phyloP scores from a whole-genome alignment of 306 rosid species.

The Cucurbita maxima region DNA sequence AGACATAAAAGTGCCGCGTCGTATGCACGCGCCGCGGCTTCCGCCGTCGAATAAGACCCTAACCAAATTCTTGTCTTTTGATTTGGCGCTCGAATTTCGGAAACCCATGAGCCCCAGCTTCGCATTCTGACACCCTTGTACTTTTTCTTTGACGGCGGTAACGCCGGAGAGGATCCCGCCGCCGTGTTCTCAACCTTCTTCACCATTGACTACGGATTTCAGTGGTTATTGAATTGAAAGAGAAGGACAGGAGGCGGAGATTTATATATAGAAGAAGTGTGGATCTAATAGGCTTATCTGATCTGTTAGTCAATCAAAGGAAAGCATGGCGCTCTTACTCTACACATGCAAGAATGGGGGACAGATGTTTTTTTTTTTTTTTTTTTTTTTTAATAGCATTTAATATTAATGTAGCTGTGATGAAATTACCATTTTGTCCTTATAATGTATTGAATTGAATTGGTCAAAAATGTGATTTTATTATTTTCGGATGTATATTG shows the following conservation, averaged over 20 bases:
- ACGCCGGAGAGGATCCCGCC: neutral
- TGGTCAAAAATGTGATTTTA: neutral
- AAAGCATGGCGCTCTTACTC: constrained; percentile 3
- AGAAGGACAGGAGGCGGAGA: neutral
- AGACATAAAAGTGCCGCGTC: constrained; percentile 95
- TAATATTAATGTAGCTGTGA: neutral
- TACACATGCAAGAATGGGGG: constrained; percentile 22
- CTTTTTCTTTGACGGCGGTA: constrained; percentile 32
- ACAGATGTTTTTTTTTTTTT: constrained; percentile 30
- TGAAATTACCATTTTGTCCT: neutral
- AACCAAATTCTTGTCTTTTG: constrained; percentile 95
- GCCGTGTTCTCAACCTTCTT: constrained; percentile 45
- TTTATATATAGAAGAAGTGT: constrained; percentile 49
- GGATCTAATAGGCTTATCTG: constrained; percentile 16
- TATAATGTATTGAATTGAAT: neutral
- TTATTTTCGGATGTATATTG: neutral
- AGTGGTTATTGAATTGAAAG: constrained; percentile 1
- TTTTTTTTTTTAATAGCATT: neutral
- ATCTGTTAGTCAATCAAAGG: constrained; percentile 7
- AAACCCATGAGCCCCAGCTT: constrained; percentile 96
- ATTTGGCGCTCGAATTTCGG: constrained; percentile 91
- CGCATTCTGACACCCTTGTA: constrained; percentile 97
- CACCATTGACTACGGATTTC: constrained; percentile 28
- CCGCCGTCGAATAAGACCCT: constrained; percentile 88
- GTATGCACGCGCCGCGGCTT: constrained; percentile 97